Evolutionary conservation across 352 stramenopile species (phyloP), one percentile per base, ranked within the genome.

Genomic region (Pythium graminicola): DNA sequence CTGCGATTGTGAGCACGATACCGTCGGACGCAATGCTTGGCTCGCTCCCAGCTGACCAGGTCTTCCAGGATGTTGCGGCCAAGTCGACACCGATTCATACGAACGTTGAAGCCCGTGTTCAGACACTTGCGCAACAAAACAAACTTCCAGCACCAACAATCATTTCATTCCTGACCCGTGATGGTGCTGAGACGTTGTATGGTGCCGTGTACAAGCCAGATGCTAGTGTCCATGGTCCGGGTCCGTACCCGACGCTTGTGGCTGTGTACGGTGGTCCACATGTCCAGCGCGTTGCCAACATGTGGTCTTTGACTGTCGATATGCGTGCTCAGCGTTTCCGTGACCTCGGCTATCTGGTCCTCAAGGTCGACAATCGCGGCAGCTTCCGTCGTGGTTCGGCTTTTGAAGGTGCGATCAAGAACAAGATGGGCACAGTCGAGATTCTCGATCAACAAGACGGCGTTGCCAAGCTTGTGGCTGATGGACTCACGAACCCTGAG

Each of bases 361-460:
- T 98, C 40, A 98, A 98, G 69, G 92, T 96, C 20, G 95, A 98
- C 73, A 98, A 98, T 67, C 86, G 95, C 41, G 95, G 95, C 27
- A 96, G 82, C 32, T 93, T 91, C 55, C 81, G 89, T 55, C 86
- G 93, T 50, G 95, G 95, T 13, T 73, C 94, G 1, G 70, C 68
- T 13, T 98, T 98, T 65, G 95, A 98, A 70, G 85, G 82, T 13
- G 89, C 87, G 14, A 96, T 98, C 53, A 95, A 96, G 56, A 62
- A 94, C 54, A 73, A 86, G 24, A 93, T 98, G 80, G 95, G 93
- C 32, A 94, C 83, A 32, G 64, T 95, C 50, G 87, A 96, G 67
- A 78, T 96, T 53, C 64, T 81, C 27, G 87, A 96, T 58, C 86
- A 96, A 57, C 65, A 87, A 35, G 76, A 89, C 50, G 85, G 74